Evolutionary conservation across 371 early-diverging fungal genomes (phyloP).

Genomic region (Nematocida homosporus): DNA sequence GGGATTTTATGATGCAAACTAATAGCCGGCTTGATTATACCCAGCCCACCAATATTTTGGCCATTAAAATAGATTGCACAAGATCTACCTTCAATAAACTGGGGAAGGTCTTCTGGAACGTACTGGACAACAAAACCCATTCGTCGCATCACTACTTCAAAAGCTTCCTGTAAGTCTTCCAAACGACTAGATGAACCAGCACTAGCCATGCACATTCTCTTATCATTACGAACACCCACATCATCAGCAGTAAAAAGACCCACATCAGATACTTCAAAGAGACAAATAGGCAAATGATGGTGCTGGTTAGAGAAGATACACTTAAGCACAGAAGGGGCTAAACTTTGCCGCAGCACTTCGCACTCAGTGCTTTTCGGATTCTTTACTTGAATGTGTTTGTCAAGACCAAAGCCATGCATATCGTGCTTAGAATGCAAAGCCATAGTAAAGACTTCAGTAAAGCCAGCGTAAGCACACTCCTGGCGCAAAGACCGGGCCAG

Average conservation of each 20-base stretch:
- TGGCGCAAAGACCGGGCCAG: slow-evolving; percentile 78
- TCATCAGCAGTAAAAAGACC: slow-evolving; percentile 70
- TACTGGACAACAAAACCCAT: slow-evolving; percentile 10
- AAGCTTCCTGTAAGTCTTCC: slow-evolving; percentile 65
- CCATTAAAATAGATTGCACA: slow-evolving; percentile 21
- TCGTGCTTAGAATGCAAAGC: slow-evolving; percentile 73
- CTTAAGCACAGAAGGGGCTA: slow-evolving; percentile 91
- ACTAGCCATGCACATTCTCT: slow-evolving; percentile 80
- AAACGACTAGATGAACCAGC: slow-evolving; percentile 80
- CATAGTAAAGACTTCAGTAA: slow-evolving; percentile 86
- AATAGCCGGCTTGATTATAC: slow-evolving; percentile 18
- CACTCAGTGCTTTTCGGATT: slow-evolving; percentile 91
- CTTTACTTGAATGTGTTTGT: slow-evolving; percentile 64
- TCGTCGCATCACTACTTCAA: slow-evolving; percentile 52
- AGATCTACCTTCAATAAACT: slow-evolving; percentile 31
- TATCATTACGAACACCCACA: slow-evolving; percentile 75
- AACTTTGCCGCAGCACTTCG: slow-evolving; percentile 80
- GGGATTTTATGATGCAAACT: slow-evolving; percentile 41
- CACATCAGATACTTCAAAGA: slow-evolving; percentile 94
- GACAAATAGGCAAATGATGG: slow-evolving; percentile 80
- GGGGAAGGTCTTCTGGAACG: neutral
- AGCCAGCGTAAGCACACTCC: slow-evolving; percentile 85
- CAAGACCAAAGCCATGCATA: slow-evolving; percentile 41
- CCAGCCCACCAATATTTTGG: slow-evolving; percentile 15
- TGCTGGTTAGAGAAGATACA: slow-evolving; percentile 83